Conservation (phyloP, 2,329 filamentous ascomycete genomes). For the Plectosphaerella sp. region DNA sequence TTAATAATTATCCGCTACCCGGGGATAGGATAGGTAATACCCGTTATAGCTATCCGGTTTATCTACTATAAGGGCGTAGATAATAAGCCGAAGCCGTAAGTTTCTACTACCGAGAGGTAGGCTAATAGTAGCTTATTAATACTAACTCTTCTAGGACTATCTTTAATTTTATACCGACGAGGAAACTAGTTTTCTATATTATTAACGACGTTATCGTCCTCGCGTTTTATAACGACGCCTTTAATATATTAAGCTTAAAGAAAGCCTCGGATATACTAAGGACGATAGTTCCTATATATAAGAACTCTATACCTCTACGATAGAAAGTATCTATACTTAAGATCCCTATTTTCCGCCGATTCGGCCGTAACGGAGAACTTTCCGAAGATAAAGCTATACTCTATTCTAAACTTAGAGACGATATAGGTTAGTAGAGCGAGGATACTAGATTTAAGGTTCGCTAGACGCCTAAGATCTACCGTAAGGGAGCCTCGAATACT, state of each 20-base stretch:
- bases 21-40: conserved; percentile 12
- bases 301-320: conserved; percentile 13
- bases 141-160: conserved; percentile 16
- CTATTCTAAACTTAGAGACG: conserved; percentile 19
- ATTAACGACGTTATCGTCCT: conserved; percentile 19
- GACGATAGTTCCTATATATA: conserved; percentile 9
- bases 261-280: conserved; percentile 12
- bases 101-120: background rate
- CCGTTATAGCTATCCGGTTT: conserved; percentile 23
- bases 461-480: conserved; percentile 10
- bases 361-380: conserved; percentile 2
- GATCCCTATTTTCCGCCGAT: conserved; percentile 17
- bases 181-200: conserved; percentile 19
- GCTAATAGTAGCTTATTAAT: background rate
- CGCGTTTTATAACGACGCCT: conserved; percentile 17
- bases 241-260: conserved; percentile 17
- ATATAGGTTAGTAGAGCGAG: conserved; percentile 19
- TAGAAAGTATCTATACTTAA: conserved; percentile 22
- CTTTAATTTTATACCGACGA: conserved; percentile 20
- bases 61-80: conserved; percentile 22
- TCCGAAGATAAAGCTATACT: conserved; percentile 14
- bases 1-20: conserved; percentile 22
- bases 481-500: conserved; percentile 16
- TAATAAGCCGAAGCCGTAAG: conserved; percentile 21
- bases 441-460: conserved; percentile 13